phyloP scores from a whole-genome alignment of 2,329 filamentous ascomycete genomes.

The Xylaria polymorpha region DNA sequence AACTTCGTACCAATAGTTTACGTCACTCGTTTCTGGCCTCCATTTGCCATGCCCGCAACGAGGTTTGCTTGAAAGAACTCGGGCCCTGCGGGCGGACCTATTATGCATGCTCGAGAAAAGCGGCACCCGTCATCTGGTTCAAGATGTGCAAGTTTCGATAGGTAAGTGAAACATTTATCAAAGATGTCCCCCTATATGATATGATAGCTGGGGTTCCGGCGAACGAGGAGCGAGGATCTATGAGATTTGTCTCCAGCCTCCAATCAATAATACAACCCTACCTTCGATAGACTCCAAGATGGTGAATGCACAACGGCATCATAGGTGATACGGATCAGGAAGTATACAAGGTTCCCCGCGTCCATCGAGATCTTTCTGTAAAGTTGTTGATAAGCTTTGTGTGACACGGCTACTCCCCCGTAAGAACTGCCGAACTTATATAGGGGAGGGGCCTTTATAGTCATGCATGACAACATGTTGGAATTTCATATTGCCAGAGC shows the following conservation, averaged over 20 bases:
- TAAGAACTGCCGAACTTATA: conserved; percentile 13
- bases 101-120: too few relatives aligned
- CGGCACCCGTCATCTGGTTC: background rate
- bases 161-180: too few relatives aligned
- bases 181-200: background rate
- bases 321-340: background rate
- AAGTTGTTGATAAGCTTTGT: conserved; percentile 10
- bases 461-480: background rate
- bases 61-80: too few relatives aligned
- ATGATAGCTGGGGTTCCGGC: background rate
- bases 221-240: background rate
- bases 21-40: background rate
- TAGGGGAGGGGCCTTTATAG: background rate
- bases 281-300: background rate
- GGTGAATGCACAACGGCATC: conserved; percentile 1
- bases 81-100: too few relatives aligned
- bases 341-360: conserved; percentile 25
- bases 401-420: background rate
- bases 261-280: conserved; percentile 26
- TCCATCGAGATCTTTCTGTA: background rate
- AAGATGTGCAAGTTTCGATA: background rate
- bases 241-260: conserved; percentile 4
- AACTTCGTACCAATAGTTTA: background rate
- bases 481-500: background rate
- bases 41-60: too few relatives aligned